Evolutionary conservation across 768 basidiomycete genomes (phyloP).

Genomic region (Tephrocybe sp.): DNA sequence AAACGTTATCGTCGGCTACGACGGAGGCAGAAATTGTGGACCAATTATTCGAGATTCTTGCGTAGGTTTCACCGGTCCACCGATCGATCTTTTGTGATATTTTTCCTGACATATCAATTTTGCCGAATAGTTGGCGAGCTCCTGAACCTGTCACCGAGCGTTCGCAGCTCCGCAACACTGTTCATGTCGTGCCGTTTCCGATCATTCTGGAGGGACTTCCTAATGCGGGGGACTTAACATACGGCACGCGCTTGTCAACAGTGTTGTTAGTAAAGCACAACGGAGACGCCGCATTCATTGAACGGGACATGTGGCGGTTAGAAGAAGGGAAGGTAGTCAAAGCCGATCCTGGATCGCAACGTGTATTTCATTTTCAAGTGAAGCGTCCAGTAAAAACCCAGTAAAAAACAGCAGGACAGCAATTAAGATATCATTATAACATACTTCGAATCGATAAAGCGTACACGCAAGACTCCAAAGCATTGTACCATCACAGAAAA

Average conservation of each 20-base stretch:
- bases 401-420: conserved; percentile 3
- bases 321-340: conserved; percentile 38
- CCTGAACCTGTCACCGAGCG: conserved; percentile 47
- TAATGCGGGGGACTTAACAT: conserved; percentile 27
- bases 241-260: conserved; percentile 75
- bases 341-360: conserved; percentile 43
- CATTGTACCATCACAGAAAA: conserved; percentile 8
- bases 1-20: conserved; percentile 31
- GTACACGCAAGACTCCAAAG: conserved; percentile 13
- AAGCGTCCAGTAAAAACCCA: conserved; percentile 12
- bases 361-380: conserved; percentile 51
- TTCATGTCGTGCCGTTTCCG: conserved; percentile 57
- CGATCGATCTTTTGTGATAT: conserved; percentile 16
- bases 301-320: conserved; percentile 67
- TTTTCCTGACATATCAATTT: conserved; percentile 27
- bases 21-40: conserved; percentile 56
- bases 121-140: conserved; percentile 44
- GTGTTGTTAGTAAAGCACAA: conserved; percentile 63
- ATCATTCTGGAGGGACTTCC: conserved; percentile 30
- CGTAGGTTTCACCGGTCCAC: conserved; percentile 48
- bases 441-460: conserved; percentile 13
- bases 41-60: conserved; percentile 63
- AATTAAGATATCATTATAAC: conserved; percentile 21
- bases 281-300: conserved; percentile 65
- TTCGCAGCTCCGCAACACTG: conserved; percentile 58